Base-by-base conservation (phyloP, 352 stramenopile genomes). In the Globisporangium acanthophoron region DNA sequence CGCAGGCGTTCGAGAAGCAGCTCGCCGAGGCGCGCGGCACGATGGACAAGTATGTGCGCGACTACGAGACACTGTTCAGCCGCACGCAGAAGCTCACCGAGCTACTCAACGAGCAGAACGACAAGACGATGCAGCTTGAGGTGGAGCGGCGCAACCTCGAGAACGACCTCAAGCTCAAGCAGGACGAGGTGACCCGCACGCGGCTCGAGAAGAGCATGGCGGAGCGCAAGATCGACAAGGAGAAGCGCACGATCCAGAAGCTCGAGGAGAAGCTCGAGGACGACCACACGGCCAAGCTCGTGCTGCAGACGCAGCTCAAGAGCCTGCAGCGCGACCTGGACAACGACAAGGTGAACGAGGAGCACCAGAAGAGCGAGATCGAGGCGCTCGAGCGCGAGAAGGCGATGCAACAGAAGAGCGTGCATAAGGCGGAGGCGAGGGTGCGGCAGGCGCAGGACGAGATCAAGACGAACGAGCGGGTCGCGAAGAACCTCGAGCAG, bases 1-100 rank as follows among this genome's bases (percentile, higher is more conserved):
- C 81, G 47, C 65, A 71, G 45, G 60, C 78, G 15, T 64, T 98
- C 3, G 92, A 98, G 58, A 98, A 96, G 63, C 96, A 87, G 66
- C 71, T 80, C 52, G 73, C 61, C 1, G 82, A 92, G 48, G 69
- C 78, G 44, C 79, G 83, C 37, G 72, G 70, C 44, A 96, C 84
- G n/a, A 97, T 97, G 85, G 89, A 96, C 57, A 96, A 96, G 65
- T 97, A 97, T 73, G 78, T 96, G 40, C 88, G 85, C 55, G 93
- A 97, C 78, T 97, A 97, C 69, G 93, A 97, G 70, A 87, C 87
- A 53, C 79, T 96, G 24, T 97, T 94, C 60, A 80, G 76, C 5
- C 82, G 85, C 35, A 96, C 81, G 44, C 90, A 97, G 56, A 97
- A 98, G 66, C 71, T 97, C 44, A 96, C 86, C n/a, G 86, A 97